Conservation (phyloP, 2,329 filamentous ascomycete genomes). For the Hypoxylon sp. region DNA sequence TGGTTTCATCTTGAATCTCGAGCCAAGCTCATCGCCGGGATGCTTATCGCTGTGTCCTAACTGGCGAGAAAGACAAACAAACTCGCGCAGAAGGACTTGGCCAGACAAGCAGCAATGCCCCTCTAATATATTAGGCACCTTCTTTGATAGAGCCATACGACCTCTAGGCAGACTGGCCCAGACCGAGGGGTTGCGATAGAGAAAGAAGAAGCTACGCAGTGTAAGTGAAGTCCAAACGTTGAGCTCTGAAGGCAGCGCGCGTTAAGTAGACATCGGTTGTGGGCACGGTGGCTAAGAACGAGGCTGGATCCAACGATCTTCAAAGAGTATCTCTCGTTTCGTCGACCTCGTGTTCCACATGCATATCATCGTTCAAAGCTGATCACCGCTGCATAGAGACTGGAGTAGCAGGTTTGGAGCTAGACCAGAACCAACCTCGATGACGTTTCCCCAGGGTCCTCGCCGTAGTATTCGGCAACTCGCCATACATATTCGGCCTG, state of each 20-base stretch:
- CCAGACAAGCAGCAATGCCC: constrained; percentile 20
- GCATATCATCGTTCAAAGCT: constrained; percentile 16
- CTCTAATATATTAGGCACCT: constrained; percentile 22
- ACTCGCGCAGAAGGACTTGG: constrained; percentile 11
- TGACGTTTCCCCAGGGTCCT: constrained; percentile 32
- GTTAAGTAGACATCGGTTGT: constrained; percentile 16
- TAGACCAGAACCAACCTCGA: constrained; percentile 30
- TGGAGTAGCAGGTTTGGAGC: constrained; percentile 21
- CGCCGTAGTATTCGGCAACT: constrained; percentile 33
- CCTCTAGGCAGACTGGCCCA: constrained; percentile 11
- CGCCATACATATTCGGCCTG: constrained; percentile 27
- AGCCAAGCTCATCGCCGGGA: constrained; percentile 20
- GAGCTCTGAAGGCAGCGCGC: constrained; percentile 3
- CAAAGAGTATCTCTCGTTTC: constrained; percentile 12
- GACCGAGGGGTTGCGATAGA: constrained; percentile 15
- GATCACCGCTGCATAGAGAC: constrained; percentile 13
- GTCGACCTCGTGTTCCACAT: constrained; percentile 12
- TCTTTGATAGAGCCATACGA: constrained; percentile 7
- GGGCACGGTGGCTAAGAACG: constrained; percentile 1
- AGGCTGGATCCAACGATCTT: constrained; percentile 16
- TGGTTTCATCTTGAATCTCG: constrained; percentile 32
- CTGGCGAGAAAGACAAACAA: constrained; percentile 16
- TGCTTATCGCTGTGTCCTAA: constrained; percentile 24
- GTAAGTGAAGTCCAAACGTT: constrained; percentile 18
- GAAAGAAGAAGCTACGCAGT: neutral